Evolutionary conservation across 1,139 yeast genomes (phyloP).

Genomic region (Suhomyces guaymorum): DNA sequence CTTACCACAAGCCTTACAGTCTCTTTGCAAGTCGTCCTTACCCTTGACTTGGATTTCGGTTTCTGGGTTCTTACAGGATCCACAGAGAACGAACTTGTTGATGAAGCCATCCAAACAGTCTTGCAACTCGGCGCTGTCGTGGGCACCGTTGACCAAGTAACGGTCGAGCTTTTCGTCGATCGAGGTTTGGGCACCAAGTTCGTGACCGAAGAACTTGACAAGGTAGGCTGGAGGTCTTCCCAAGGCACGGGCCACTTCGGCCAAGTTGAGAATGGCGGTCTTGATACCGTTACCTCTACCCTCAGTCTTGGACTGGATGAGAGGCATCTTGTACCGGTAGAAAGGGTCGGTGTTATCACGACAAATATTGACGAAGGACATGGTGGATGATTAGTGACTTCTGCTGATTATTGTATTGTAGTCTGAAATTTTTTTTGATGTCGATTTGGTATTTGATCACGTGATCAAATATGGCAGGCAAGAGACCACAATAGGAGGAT

Average conservation of each 20-base stretch:
- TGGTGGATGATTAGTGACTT: too few species aligned
- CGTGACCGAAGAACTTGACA: slow-evolving; percentile 93
- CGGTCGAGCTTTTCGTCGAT: slow-evolving; percentile 80
- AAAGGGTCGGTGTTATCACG: slow-evolving; percentile 98
- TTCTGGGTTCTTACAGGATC: slow-evolving; percentile 95
- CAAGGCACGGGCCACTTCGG: slow-evolving; percentile 93
- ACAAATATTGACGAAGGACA: slow-evolving; percentile 91
- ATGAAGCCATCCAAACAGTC: slow-evolving; percentile 94
- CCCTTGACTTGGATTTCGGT: slow-evolving; percentile 85
- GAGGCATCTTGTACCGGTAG: slow-evolving; percentile 99
- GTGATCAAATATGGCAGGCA: too few species aligned
- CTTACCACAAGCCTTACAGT: slow-evolving; percentile 98
- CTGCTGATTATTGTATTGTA: neutral
- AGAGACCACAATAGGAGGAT: too few species aligned
- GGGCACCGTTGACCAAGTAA: slow-evolving; percentile 92
- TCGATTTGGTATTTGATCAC: slow-evolving; percentile 1
- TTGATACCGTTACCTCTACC: slow-evolving; percentile 99
- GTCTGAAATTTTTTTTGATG: slow-evolving; percentile 5
- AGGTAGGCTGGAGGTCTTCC: slow-evolving; percentile 91
- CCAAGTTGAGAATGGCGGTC: slow-evolving; percentile 86
- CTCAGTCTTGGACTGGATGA: slow-evolving; percentile 94
- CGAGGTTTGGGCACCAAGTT: slow-evolving; percentile 94
- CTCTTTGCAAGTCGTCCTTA: slow-evolving; percentile 78
- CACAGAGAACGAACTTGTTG: slow-evolving; percentile 89
- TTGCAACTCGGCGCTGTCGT: slow-evolving; percentile 86